Base-by-base conservation (phyloP, 2,329 filamentous ascomycete genomes). In the Tolypocladium cylindrosporum region DNA sequence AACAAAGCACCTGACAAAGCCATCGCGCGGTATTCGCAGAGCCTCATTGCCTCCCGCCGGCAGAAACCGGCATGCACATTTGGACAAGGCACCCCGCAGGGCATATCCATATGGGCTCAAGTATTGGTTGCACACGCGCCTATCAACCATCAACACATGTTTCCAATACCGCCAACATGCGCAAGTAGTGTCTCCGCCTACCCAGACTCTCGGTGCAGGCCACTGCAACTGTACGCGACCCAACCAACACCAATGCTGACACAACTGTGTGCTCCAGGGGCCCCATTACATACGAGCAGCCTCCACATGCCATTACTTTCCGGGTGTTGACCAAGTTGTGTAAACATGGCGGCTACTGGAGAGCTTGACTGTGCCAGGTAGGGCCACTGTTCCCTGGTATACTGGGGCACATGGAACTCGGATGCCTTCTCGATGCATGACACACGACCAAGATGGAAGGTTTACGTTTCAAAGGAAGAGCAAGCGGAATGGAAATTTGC, bases 131-230 rank as follows among this genome's bases (percentile, higher is more conserved):
- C 27, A 19, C 27, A 34, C 8, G 41, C 58, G 40, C 59, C 55
- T 57, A 59, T 55, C 58, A 57, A 56, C 27, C 53, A 48, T 54
- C 50, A 60, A 59, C 59, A 60, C 57, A 61, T 61, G 54, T 56
- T 34, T 31, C 34, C 37, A 40, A 31, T 21, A n/a, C 11, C 36
- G 27, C 57, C 57, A 53, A 55, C 57, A 45, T 52, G 45, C 41
- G 37, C 24, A 42, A 24, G 27, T 27, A 55, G 55, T 37, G 40
- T 41, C 57, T 55, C 41, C 41, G 27, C 43, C 34, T 24, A 51
- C 31, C 42, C 57, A 41, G 14, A 24, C 57, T 58, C 19, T 31
- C 57, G 43, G 57, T 55, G 53, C 36, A 45, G 11, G 41, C 8
- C 10, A 10, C 21, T 48, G 54, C 16, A 27, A 13, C 10, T 36